These are phyloP conservation scores for Exidia glandulosa DNA, from an alignment of 768 basidiomycete species.

Conservation along the genomic window DNA sequence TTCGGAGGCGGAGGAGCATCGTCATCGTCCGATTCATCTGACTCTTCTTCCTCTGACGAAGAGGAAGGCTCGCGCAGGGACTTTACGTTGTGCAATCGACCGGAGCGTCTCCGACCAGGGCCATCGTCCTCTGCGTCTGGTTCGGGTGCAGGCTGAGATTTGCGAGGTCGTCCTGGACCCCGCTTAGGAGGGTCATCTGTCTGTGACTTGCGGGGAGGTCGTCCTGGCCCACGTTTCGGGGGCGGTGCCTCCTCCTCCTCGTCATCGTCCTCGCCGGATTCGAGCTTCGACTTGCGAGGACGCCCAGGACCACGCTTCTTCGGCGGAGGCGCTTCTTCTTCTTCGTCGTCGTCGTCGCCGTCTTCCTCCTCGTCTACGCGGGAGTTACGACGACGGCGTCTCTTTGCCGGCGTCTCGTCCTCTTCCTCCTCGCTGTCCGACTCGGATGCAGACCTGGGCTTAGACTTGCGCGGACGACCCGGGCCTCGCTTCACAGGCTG, in stretches of 20 bases:
- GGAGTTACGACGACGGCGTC: too few relatives aligned
- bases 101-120: too few relatives aligned
- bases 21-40: background rate
- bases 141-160: too few relatives aligned
- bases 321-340: background rate
- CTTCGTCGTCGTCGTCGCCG: too few relatives aligned
- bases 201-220: background rate
- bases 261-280: background rate
- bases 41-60: background rate
- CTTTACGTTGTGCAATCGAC: too few relatives aligned
- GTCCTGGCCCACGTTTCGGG: background rate
- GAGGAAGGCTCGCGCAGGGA: too few relatives aligned
- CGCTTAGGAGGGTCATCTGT: background rate
- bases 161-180: background rate
- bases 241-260: background rate
- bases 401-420: background rate
- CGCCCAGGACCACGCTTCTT: background rate
- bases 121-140: too few relatives aligned
- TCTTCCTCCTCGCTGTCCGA: too few relatives aligned
- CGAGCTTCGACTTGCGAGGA: background rate
- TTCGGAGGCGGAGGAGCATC: too few relatives aligned
- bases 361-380: too few relatives aligned
- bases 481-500: background rate
- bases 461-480: background rate
- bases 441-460: background rate